A percentile compares a stretch with the other conserved stretches of the same genome.
phyloP scores from a whole-genome alignment of 2,329 filamentous ascomycete genomes.

The Amauroascus niger region DNA sequence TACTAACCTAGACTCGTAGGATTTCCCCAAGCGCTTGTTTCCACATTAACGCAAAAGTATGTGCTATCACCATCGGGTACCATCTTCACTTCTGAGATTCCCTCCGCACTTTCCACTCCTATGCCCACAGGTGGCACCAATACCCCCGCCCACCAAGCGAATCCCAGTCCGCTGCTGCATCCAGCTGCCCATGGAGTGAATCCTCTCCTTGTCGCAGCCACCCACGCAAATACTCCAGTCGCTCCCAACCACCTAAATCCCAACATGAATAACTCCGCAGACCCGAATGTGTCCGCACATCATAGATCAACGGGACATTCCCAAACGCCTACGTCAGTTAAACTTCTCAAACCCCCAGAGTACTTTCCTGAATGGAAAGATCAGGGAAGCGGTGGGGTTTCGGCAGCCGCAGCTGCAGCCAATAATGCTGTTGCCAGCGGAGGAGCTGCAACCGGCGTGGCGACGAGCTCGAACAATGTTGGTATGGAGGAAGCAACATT shows the following conservation, averaged over 20 bases:
- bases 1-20: constrained; percentile 41
- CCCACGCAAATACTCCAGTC: constrained; percentile 40
- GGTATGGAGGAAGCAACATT: constrained; percentile 75
- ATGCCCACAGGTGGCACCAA: constrained; percentile 85
- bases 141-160: constrained; percentile 51
- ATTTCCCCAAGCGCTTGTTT: constrained; percentile 79
- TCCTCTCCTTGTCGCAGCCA: constrained; percentile 83
- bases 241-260: constrained; percentile 31
- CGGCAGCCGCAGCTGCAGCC: not conserved
- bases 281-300: constrained; percentile 31
- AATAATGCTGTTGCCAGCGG: constrained; percentile 15
- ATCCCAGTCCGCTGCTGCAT: constrained; percentile 45
- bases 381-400: constrained; percentile 35
- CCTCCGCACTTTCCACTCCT: constrained; percentile 85
- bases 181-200: constrained; percentile 60
- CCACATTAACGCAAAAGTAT: constrained; percentile 70
- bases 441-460: constrained; percentile 36
- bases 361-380: constrained; percentile 91
- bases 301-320: constrained; percentile 53
- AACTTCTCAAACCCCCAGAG: constrained; percentile 63
- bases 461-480: constrained; percentile 26
- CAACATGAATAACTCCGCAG: constrained; percentile 23
- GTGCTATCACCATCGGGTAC: constrained; percentile 86
- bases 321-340: constrained; percentile 76
- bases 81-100: constrained; percentile 94